Conservation (phyloP, 208 protist genomes). For the Tritrichomonas foetus region DNA sequence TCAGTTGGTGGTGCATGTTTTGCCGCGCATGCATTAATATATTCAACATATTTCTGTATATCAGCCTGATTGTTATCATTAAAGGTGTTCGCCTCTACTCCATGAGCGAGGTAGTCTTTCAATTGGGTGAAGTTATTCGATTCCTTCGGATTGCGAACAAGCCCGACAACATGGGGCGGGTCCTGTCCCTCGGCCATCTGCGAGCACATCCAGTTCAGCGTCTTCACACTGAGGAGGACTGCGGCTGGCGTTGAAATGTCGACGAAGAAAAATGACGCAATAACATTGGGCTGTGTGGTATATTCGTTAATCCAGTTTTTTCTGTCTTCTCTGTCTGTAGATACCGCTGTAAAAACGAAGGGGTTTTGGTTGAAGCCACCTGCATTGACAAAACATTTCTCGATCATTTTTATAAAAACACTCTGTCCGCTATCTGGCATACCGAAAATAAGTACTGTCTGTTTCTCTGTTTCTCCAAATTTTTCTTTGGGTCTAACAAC, state of each 20-base stretch:
- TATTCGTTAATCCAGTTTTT: not conserved
- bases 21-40: not conserved
- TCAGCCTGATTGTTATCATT: not conserved
- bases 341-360: not conserved
- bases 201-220: not conserved
- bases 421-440: not conserved
- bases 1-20: not conserved
- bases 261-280: constrained; percentile 15
- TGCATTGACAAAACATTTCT: not conserved
- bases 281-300: not conserved
- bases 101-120: not conserved
- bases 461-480: too few species aligned
- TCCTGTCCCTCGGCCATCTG: not conserved
- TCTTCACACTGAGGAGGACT: not conserved
- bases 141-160: not conserved
- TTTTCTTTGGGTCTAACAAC: not conserved
- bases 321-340: not conserved
- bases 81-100: not conserved
- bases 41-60: constrained; percentile 3
- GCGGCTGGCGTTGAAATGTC: not conserved
- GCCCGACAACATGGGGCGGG: not conserved
- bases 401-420: not conserved
- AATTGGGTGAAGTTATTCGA: not conserved
- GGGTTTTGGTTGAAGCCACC: not conserved
- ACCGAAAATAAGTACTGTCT: not conserved